phyloP scores from a whole-genome alignment of 495 filamentous ascomycete genomes.

The Aspergillus kassunensis region DNA sequence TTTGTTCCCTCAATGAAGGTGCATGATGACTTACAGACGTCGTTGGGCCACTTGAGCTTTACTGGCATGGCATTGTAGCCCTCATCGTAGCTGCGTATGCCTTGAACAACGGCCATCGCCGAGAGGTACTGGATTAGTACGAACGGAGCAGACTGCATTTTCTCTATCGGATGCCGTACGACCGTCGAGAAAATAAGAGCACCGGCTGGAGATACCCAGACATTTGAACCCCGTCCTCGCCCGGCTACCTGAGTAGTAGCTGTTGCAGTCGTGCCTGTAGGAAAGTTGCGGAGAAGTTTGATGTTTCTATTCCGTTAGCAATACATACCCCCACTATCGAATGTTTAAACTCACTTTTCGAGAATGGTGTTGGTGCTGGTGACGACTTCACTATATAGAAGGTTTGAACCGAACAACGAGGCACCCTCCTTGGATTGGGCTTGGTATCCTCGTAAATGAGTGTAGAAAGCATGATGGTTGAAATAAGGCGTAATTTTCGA shows the following conservation, averaged over 20 bases:
- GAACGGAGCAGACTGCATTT: slow-evolving; percentile 71
- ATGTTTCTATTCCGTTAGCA: slow-evolving; percentile 58
- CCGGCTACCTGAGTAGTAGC: slow-evolving; percentile 91
- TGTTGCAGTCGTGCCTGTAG: slow-evolving; percentile 78
- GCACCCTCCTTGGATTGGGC: slow-evolving; percentile 49
- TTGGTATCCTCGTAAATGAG: slow-evolving; percentile 66
- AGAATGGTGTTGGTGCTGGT: slow-evolving; percentile 95
- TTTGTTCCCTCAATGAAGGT: background rate
- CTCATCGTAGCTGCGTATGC: slow-evolving; percentile 72
- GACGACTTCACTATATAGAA: slow-evolving; percentile 88
- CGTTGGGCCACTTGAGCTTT: slow-evolving; percentile 96
- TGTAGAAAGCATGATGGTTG: slow-evolving; percentile 76
- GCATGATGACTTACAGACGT: slow-evolving; percentile 58
- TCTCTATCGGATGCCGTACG: slow-evolving; percentile 71
- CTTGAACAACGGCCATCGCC: slow-evolving; percentile 84
- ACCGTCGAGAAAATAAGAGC: slow-evolving; percentile 82
- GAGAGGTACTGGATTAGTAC: slow-evolving; percentile 93
- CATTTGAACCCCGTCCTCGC: slow-evolving; percentile 86
- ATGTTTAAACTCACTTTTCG: slow-evolving; percentile 74
- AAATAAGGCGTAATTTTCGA: slow-evolving; percentile 81
- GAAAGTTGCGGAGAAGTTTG: slow-evolving; percentile 68
- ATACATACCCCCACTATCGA: too few relatives aligned
- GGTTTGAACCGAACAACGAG: slow-evolving; percentile 64
- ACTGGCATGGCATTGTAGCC: slow-evolving; percentile 73
- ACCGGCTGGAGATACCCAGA: slow-evolving; percentile 91